These are phyloP conservation scores for Sporisorium iseilematis-ciliati DNA, from an alignment of 1,284 basidiomycete species.

Conservation along the genomic window DNA sequence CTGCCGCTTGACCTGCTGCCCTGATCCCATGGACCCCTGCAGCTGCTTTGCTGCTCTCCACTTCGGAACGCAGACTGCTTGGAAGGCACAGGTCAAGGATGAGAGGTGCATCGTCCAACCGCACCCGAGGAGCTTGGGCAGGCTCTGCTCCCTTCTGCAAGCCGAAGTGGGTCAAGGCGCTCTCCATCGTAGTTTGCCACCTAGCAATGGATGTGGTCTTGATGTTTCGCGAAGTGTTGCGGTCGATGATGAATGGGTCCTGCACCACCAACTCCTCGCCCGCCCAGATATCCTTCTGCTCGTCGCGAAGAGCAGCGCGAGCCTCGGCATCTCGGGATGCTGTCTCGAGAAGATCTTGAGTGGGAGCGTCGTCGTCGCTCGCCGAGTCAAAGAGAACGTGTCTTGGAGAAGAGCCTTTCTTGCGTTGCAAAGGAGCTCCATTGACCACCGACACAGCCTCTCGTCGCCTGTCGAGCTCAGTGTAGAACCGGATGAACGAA, in stretches of 20 bases:
- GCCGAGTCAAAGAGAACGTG: constrained; percentile 24
- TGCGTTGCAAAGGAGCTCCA: constrained; percentile 26
- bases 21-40: background rate
- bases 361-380: constrained; percentile 11
- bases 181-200: constrained; percentile 31
- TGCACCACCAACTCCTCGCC: constrained; percentile 66
- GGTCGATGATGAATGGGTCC: constrained; percentile 69
- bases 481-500: constrained; percentile 35
- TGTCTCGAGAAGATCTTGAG: background rate
- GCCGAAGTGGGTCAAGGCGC: constrained; percentile 20
- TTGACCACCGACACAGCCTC: constrained; percentile 37
- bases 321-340: constrained; percentile 21
- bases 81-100: constrained; percentile 36
- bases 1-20: background rate
- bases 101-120: constrained; percentile 17
- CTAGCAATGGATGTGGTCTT: constrained; percentile 20
- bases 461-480: constrained; percentile 15
- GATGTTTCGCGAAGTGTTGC: constrained; percentile 68
- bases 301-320: constrained; percentile 29
- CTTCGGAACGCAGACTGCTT: constrained; percentile 7
- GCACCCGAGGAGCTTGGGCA: background rate
- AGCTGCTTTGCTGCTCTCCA: background rate
- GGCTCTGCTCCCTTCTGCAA: background rate
- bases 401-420: constrained; percentile 7
- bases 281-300: constrained; percentile 60